Evolutionary conservation across 139 green algal genomes (phyloP), one percentile per base, ranked within the genome.

Genomic region (Chlamydomonas applanata): DNA sequence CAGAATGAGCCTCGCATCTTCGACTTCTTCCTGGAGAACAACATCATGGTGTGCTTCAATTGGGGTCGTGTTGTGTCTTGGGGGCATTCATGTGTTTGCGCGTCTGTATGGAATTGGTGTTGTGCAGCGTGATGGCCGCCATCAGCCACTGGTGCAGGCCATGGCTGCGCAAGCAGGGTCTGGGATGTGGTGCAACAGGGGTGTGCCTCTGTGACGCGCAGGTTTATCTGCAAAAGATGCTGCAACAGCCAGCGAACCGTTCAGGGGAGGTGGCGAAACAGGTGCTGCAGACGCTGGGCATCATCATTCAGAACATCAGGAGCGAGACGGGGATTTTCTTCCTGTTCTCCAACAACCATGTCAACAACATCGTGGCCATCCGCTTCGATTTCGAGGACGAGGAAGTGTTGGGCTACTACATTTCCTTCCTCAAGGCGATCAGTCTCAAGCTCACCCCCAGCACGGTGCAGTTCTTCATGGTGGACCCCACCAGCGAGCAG

Each of bases 401-500:
- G 56, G 96, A 99, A 81, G 80, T 98, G 57, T 86, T 98, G 62
- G 96, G 91, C 36, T 98, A 96, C 84, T 99, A 97, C 84, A 95
- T 99, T 63, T 96, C 93, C 33, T 94, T 99, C 71, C 87, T 99
- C 25, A 98, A 98, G 77, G 93, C 93, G 44, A 95, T 99, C 61
- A 91, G 79, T 73, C 79, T 99, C 3, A 97, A 95, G 73, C 92
- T 99, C 25, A 96, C 94, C 75, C 68, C 72, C 20, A 36, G 56
- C 19, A 99, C 95, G 0, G 88, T 98, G 11, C 90, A 97, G 75
- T 98, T 98, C 82, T 98, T 99, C 87, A 89, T 97, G 59, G 72
- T 73, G 25, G 52, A 73, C 7, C 25, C 66, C 40, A 73, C 7
- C 40, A 60, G 40, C 44, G 20, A 60, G 59, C 75, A 73, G 70